Evolutionary conservation across 2,329 filamentous ascomycete species (phyloP).

Genomic region (Geosmithia morbida): DNA sequence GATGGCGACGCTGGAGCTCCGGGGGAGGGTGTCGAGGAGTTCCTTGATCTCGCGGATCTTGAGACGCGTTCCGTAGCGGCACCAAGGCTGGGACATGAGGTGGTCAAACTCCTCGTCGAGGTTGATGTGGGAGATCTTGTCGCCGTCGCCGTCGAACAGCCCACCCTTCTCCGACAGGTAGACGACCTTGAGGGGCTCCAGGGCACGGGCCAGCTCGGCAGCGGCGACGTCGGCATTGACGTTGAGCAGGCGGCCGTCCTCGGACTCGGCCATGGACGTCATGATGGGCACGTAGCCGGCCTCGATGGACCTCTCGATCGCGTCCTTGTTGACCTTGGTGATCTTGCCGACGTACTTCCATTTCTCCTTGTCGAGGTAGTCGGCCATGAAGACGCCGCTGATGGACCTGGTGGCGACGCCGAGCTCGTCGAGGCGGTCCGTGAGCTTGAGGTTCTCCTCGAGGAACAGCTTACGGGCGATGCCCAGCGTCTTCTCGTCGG

Average conservation of each 20-base stretch:
- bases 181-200: slow-evolving; percentile 93
- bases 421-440: slow-evolving; percentile 77
- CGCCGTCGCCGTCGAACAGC: slow-evolving; percentile 79
- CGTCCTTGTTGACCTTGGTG: slow-evolving; percentile 76
- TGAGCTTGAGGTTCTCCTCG: slow-evolving; percentile 86
- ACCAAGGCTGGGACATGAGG: slow-evolving; percentile 89
- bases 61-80: slow-evolving; percentile 81
- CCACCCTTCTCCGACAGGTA: slow-evolving; percentile 98
- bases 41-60: slow-evolving; percentile 99
- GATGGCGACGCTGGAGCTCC: slow-evolving; percentile 89
- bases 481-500: slow-evolving; percentile 85
- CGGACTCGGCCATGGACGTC: slow-evolving; percentile 90
- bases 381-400: slow-evolving; percentile 80
- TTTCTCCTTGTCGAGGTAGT: slow-evolving; percentile 92
- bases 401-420: slow-evolving; percentile 83
- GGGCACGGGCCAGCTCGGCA: slow-evolving; percentile 73
- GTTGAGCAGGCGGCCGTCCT: slow-evolving; percentile 84
- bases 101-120: slow-evolving; percentile 91
- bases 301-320: slow-evolving; percentile 82
- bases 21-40: slow-evolving; percentile 57
- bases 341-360: slow-evolving; percentile 95
- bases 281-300: slow-evolving; percentile 86
- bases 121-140: slow-evolving; percentile 96
- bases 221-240: slow-evolving; percentile 97
- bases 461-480: slow-evolving; percentile 87